Conservation (phyloP, 1,284 basidiomycete genomes). For the Sphagnurus paluster region DNA sequence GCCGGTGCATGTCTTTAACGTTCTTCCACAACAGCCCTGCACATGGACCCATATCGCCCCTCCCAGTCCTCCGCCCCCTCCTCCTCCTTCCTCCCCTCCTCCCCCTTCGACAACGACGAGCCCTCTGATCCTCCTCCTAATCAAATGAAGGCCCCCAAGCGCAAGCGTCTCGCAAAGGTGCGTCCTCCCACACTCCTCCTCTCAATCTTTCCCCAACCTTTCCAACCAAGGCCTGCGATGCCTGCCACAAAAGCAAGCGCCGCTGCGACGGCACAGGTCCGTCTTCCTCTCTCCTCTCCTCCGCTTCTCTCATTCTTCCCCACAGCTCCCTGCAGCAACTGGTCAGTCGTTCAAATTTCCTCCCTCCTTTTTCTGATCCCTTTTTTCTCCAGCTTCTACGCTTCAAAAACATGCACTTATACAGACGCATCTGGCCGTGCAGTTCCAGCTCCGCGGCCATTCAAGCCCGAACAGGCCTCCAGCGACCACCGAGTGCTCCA, state of each 20-base stretch:
- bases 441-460: slow-evolving; percentile 66
- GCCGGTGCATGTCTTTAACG: slow-evolving; percentile 23
- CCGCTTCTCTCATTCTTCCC: slow-evolving; percentile 13
- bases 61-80: slow-evolving; percentile 15
- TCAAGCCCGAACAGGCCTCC: slow-evolving; percentile 36
- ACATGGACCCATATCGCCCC: slow-evolving; percentile 28
- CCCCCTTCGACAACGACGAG: slow-evolving; percentile 31
- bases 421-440: slow-evolving; percentile 76
- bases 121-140: slow-evolving; percentile 26
- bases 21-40: slow-evolving; percentile 22
- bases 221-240: slow-evolving; percentile 66
- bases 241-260: slow-evolving; percentile 80
- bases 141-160: slow-evolving; percentile 57
- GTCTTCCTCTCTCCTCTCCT: slow-evolving; percentile 26
- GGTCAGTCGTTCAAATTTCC: slow-evolving; percentile 38
- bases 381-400: slow-evolving; percentile 58
- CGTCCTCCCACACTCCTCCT: slow-evolving; percentile 13
- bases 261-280: slow-evolving; percentile 79
- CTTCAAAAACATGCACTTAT: slow-evolving; percentile 77
- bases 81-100: slow-evolving; percentile 23
- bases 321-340: slow-evolving; percentile 78
- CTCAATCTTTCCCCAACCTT: slow-evolving; percentile 18
- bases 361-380: slow-evolving; percentile 12
- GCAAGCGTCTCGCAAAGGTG: slow-evolving; percentile 72
- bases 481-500: slow-evolving; percentile 23